Evolutionary conservation across 768 basidiomycete species (phyloP), one percentile per base, ranked within the genome.

Genomic region (Russula brevipes): DNA sequence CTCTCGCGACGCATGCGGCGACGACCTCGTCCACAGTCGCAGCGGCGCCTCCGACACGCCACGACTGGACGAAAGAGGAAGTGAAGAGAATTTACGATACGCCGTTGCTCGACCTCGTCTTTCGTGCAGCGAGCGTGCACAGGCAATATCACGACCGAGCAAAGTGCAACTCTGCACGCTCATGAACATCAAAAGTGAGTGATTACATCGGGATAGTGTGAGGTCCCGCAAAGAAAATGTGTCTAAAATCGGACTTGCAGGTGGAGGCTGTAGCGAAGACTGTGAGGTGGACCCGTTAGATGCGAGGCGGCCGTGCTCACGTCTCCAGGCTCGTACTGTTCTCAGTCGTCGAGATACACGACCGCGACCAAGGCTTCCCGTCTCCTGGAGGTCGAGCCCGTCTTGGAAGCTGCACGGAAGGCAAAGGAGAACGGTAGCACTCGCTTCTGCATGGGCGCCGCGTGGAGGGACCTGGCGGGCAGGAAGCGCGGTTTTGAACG

Each of bases 401-500:
- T 98, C 16, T 77, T 99, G 9, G 88, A 89, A 70, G 96, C 94
- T 35, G 96, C 96, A 24, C 84, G 91, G 12, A 88, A 89, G 72
- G 96, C 96, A 31, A 98, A 97, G 72, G 95, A 80, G 68, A 98
- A 98, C 73, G 96, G 96, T 39, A 94, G 92, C 73, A 98, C 96
- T 19, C 82, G 96, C 33, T 98, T 98, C 77, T 98, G 96, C 75
- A 98, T 98, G 96, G 96, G 96, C 61, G 95, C 96, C 4, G 96
- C 96, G 5, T 99, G 96, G 96, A 81, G 96, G 66, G 96, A 97
- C 72, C 83, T 98, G 60, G 85, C 89, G 10, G 94, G 96, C 2
- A 84, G 92, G 66, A 97, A 96, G 74, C 82, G 91, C 47, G 94
- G 95, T 0, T 98, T 98, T 67, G 91, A 97, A 73, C 83, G 85